These are phyloP conservation scores for Populus hybrid DNA, from an alignment of 441 rosid species.

Conservation along the genomic window DNA sequence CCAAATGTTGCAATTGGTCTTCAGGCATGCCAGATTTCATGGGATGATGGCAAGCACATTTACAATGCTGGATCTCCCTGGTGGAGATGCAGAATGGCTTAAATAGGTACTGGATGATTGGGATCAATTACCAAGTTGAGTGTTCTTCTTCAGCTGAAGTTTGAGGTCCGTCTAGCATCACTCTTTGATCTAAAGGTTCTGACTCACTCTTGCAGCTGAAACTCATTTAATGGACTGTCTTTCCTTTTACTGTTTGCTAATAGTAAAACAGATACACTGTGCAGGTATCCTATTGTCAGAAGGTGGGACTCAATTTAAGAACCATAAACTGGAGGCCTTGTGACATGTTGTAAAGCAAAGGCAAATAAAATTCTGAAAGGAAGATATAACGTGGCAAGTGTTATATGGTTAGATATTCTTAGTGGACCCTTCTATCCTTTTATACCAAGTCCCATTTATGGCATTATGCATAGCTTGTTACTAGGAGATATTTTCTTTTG, in stretches of 20 bases:
- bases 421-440: neutral
- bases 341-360: neutral
- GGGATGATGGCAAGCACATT: conserved; percentile 66
- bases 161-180: neutral
- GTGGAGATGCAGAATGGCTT: conserved; percentile 52
- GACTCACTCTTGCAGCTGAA: neutral
- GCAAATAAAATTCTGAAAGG: neutral
- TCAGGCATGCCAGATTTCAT: conserved; percentile 81
- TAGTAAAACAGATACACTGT: neutral
- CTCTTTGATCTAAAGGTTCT: neutral
- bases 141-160: neutral
- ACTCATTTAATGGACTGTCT: neutral
- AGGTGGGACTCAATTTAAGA: neutral
- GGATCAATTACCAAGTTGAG: conserved; percentile 5
- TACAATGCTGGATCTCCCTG: conserved; percentile 77
- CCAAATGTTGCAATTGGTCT: conserved; percentile 71
- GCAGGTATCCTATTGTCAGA: neutral
- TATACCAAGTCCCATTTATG: neutral
- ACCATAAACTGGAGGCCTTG: neutral
- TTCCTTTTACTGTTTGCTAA: neutral
- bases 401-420: neutral
- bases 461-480: neutral
- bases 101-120: conserved; percentile 13
- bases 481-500: neutral
- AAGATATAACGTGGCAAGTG: neutral